phyloP scores from a whole-genome alignment of 805 yeast genomes.

The Maudiozyma turicensis region DNA sequence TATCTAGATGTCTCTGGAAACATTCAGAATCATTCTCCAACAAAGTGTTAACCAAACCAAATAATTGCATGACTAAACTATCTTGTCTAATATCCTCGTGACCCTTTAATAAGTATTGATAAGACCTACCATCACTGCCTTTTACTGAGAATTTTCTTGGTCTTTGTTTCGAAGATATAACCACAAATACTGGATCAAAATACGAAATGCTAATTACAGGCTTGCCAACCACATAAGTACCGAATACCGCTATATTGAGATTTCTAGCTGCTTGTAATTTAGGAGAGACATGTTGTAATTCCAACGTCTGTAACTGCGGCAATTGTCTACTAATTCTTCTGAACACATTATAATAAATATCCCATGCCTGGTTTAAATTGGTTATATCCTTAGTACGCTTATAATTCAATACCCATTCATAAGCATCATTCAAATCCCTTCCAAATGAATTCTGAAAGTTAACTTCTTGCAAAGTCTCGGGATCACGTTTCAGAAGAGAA shows the following conservation, averaged over 20 bases:
- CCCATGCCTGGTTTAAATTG: slow-evolving; percentile 93
- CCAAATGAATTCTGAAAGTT: slow-evolving; percentile 88
- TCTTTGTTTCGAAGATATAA: slow-evolving; percentile 86
- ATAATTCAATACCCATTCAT: slow-evolving; percentile 81
- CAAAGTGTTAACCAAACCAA: slow-evolving; percentile 86
- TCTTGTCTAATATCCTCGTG: slow-evolving; percentile 97
- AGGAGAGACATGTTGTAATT: slow-evolving; percentile 87
- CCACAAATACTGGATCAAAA: slow-evolving; percentile 73
- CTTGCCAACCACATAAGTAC: slow-evolving; percentile 68
- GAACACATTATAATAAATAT: slow-evolving; percentile 86
- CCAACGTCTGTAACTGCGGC: slow-evolving; percentile 74
- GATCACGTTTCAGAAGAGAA: slow-evolving; percentile 68
- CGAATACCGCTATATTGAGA: slow-evolving; percentile 81
- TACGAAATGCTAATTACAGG: slow-evolving; percentile 58
- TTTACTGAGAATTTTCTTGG: slow-evolving; percentile 71
- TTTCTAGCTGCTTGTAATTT: slow-evolving; percentile 64
- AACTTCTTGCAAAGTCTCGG: slow-evolving; percentile 81
- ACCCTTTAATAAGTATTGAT: slow-evolving; percentile 73
- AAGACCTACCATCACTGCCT: slow-evolving; percentile 86
- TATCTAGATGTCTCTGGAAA: slow-evolving; percentile 87
- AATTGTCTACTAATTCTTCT: slow-evolving; percentile 79
- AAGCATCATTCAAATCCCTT: slow-evolving; percentile 78
- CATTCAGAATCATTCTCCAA: slow-evolving; percentile 86
- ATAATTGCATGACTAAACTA: slow-evolving; percentile 90
- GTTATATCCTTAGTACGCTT: slow-evolving; percentile 76